Percentiles rank a stretch among this genome's conserved stretches.
phyloP scores from a whole-genome alignment of 176 grass and related monocot genomes.

The Luzula sylvatica region DNA sequence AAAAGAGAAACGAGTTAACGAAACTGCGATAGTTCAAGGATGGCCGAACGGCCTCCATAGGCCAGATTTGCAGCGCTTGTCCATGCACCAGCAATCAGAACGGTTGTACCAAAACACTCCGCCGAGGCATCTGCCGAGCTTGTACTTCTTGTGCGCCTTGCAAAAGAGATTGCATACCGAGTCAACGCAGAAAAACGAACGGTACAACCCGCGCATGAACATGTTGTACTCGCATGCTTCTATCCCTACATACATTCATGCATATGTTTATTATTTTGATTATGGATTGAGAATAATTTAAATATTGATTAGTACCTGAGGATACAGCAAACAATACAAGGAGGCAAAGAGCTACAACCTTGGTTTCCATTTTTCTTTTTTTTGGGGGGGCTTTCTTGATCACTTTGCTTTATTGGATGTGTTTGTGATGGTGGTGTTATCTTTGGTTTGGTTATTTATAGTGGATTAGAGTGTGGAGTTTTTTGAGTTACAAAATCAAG shows the following conservation, averaged over 20 bases:
- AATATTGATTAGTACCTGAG: constrained; percentile 1
- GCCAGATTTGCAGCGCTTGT: constrained; percentile 6
- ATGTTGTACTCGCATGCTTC: constrained; percentile 2
- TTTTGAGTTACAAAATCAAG: neutral
- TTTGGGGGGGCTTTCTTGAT: neutral
- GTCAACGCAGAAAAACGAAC: constrained; percentile 1
- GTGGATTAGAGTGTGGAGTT: too few species aligned
- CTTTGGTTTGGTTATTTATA: neutral
- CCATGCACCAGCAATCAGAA: constrained; percentile 13
- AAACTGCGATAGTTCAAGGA: too few species aligned
- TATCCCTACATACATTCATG: too few species aligned
- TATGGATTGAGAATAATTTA: too few species aligned
- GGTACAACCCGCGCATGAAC: constrained; percentile 11
- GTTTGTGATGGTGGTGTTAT: neutral
- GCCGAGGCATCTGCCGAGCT: constrained; percentile 7
- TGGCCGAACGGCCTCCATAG: too few species aligned
- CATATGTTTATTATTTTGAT: too few species aligned
- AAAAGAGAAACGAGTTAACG: too few species aligned
- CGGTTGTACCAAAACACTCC: neutral
- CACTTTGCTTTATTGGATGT: neutral
- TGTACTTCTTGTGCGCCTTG: neutral
- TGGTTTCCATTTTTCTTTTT: constrained; percentile 1
- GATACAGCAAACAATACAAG: neutral
- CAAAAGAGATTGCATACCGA: neutral
- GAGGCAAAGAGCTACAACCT: constrained; percentile 1